Base-by-base conservation (phyloP, 2,329 filamentous ascomycete species). In the Helotiales sp. region DNA sequence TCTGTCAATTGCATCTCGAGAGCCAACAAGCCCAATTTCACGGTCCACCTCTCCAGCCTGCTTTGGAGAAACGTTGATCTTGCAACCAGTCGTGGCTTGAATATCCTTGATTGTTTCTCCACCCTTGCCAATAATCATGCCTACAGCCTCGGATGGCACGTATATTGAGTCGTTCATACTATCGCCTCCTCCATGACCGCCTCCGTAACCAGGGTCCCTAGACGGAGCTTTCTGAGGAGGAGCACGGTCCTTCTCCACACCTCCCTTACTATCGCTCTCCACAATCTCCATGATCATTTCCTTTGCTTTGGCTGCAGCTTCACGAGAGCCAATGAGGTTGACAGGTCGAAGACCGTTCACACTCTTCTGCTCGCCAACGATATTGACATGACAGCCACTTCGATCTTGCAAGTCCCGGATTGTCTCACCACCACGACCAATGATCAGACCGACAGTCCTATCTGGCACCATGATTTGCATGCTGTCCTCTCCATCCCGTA, bases 121-220 rank as follows among this genome's bases (percentile, higher is more conserved):
- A 56, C 91, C 90, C 79, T 96, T 96, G 63, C 93, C 92, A 60
- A 96, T 96, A 64, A 96, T 96, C 92, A 96, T 96, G 60, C 92
- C 92, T 54, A 96, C 92, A 5, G 92, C 89, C 71, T 96, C 92
- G 22, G 91, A 93, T 12, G 92, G 92, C 9, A 96, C 91, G 65
- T 85, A 87, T 62, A 96, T 91, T 38, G 85, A 87, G 69, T 96
- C 91, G 68, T 88, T 92, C 67, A 89, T 82, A 77, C 93, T 93
- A 65, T 90, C 88, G 24, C 73, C 75, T 31, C 46, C 46, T 19
- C 46, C 46, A 19, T 30, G 29, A 52, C 73, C 75, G 47, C 71
- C 72, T 53, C 70, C 74, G 53, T 77, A 75, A 55, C 71, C 73
- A 55, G 71, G 71, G 52, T 79, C 76, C 59, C 77, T 75, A 50